Base-by-base conservation (phyloP, 371 early-diverging fungal species). In the Apophysomyces ossiformis region DNA sequence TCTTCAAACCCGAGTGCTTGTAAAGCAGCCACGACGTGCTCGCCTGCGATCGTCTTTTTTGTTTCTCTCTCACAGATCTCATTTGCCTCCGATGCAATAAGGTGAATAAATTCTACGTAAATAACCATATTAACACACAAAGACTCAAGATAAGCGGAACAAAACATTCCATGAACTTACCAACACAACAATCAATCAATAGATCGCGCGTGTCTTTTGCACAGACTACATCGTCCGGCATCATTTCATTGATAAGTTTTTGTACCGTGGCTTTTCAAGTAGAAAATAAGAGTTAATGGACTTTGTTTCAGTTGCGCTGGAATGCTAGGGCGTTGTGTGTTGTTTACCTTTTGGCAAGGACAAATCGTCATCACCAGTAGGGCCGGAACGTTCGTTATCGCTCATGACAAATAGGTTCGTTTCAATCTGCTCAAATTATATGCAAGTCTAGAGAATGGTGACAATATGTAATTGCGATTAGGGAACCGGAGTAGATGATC, bases 11-110 rank as follows among this genome's bases (percentile, higher is more conserved):
- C 99, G 21, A 97, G 87, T 11, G 89, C 92, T 77, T 93, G 87
- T 45, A 99, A 80, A 5, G 99, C 96, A 6, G 90, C 71, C 39
- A 97, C 84, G 5, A 99, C 94, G 77, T 99, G 99, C 69, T 99
- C 99, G 35, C 96, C 95, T 0, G 95, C 93, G 65, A 99, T 99
- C 4, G 99, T 99, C 83, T 99, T 99, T 75, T 96, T 98, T 16
- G 91, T 87, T 65, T 97, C 97, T 70, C 95, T 96, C 75, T 99
- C 99, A 77, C 99, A 99, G 32, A 94, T 90, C 56, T 96, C 96
- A 79, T 99, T 99, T 12, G 99, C 96, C 69, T 96, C 95, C 3
- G 95, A 90, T 18, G 96, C 94, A 44, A 96, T 81, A 68, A 97
- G 78, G 61, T 97, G 97, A 56, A 99, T 95, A 69, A 97, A 97